Evolutionary conservation across 805 yeast genomes (phyloP).

Genomic region (Pichia pseudocactophila): DNA sequence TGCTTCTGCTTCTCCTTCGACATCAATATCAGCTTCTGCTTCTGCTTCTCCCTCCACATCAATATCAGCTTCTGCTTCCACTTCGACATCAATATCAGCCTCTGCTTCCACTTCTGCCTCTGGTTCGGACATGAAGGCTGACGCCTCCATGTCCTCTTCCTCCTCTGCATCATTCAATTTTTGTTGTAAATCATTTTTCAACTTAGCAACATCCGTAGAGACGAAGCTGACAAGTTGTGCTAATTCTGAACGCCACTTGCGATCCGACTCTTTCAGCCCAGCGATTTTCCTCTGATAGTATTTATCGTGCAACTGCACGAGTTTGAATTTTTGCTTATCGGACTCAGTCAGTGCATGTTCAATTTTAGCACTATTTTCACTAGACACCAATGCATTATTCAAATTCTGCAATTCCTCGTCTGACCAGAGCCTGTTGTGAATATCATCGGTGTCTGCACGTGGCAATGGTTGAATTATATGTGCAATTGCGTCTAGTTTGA

Average conservation of each 20-base stretch:
- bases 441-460: no score
- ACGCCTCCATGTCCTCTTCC: no score
- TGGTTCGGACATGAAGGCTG: no score
- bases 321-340: slow-evolving; percentile 21
- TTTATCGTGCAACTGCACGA: slow-evolving; percentile 22
- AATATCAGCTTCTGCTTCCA: no score
- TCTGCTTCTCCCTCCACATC: no score
- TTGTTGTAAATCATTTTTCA: slow-evolving; percentile 12
- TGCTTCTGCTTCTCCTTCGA: no score
- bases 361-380: slow-evolving; percentile 15
- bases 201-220: slow-evolving; percentile 13
- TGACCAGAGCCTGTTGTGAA: no score
- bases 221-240: slow-evolving; percentile 17
- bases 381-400: slow-evolving; percentile 10
- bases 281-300: slow-evolving; percentile 19
- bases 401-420: slow-evolving; percentile 7
- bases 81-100: no score
- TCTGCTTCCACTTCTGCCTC: no score
- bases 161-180: slow-evolving; percentile 9
- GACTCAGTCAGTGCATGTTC: slow-evolving; percentile 15
- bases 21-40: no score
- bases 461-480: background rate
- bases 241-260: slow-evolving; percentile 24
- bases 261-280: slow-evolving; percentile 15
- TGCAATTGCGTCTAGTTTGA: slow-evolving; percentile 10